These are phyloP conservation scores for Cercospora nicotianae DNA, from an alignment of 2,329 filamentous ascomycete species.

Conservation along the genomic window DNA sequence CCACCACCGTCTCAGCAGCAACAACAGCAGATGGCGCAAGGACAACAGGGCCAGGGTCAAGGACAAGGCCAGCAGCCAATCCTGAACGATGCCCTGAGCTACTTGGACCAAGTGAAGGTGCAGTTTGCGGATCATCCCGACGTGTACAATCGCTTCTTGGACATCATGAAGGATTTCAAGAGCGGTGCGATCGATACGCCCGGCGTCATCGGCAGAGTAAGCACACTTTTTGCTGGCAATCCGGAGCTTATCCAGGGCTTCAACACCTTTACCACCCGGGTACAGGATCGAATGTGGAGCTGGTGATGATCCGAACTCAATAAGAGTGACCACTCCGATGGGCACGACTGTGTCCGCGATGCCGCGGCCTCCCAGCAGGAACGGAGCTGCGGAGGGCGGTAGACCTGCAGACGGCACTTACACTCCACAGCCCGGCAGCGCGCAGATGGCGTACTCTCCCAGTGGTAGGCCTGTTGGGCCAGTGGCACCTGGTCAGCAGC, in stretches of 20 bases:
- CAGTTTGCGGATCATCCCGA: slow-evolving; percentile 96
- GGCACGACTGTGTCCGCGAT: slow-evolving; percentile 95
- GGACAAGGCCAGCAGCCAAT: slow-evolving; percentile 83
- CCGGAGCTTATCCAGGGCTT: slow-evolving; percentile 88
- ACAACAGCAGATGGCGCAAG: slow-evolving; percentile 31
- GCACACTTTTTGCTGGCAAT: slow-evolving; percentile 91
- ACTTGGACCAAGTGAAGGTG: slow-evolving; percentile 97
- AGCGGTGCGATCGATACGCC: slow-evolving; percentile 97
- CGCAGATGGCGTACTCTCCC: slow-evolving; percentile 46
- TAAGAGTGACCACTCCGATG: slow-evolving; percentile 94
- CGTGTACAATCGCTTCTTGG: slow-evolving; percentile 93
- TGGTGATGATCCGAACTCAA: slow-evolving; percentile 91
- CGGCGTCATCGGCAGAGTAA: slow-evolving; percentile 94
- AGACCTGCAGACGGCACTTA: slow-evolving; percentile 41
- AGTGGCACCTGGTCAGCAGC: slow-evolving; percentile 37
- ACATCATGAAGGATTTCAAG: slow-evolving; percentile 99
- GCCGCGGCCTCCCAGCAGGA: slow-evolving; percentile 50
- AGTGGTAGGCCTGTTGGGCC: slow-evolving; percentile 47
- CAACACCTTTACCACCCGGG: slow-evolving; percentile 94
- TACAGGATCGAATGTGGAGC: slow-evolving; percentile 96
- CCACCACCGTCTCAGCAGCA: slow-evolving; percentile 34
- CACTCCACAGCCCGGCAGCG: slow-evolving; percentile 43
- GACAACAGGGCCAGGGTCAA: slow-evolving; percentile 46
- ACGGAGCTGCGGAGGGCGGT: slow-evolving; percentile 28
- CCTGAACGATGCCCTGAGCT: slow-evolving; percentile 83